These are phyloP conservation scores for Microdochium nivale DNA, from an alignment of 2,329 filamentous ascomycete genomes.

Conservation along the genomic window DNA sequence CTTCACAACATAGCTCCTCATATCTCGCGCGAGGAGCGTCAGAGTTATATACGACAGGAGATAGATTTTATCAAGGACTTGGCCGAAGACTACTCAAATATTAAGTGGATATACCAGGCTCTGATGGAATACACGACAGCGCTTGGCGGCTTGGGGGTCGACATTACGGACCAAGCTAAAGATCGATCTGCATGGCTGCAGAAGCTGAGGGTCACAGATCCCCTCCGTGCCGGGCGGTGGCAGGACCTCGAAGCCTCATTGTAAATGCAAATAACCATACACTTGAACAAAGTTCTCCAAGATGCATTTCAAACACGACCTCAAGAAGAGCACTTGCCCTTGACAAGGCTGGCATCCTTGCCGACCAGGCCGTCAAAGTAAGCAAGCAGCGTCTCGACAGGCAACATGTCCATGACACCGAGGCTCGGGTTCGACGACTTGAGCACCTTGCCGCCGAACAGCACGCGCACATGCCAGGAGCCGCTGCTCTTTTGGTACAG, in stretches of 20 bases:
- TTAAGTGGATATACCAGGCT: conserved; percentile 86
- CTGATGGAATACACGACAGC: conserved; percentile 65
- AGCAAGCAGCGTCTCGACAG: conserved; percentile 50
- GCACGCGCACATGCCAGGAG: conserved; percentile 51
- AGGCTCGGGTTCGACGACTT: conserved; percentile 59
- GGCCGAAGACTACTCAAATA: conserved; percentile 29
- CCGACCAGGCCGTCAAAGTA: conserved; percentile 70
- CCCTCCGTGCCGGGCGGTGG: conserved; percentile 21
- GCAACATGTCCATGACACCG: conserved; percentile 64
- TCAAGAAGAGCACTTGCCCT: conserved; percentile 20
- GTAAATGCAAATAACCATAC: conserved; percentile 1
- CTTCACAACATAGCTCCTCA: neutral
- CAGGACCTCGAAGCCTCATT: conserved; percentile 7
- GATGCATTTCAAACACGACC: neutral
- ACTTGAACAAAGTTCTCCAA: conserved; percentile 2
- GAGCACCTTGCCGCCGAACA: conserved; percentile 63
- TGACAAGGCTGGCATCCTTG: conserved; percentile 31
- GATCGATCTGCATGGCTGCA: conserved; percentile 16
- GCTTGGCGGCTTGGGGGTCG: conserved; percentile 43
- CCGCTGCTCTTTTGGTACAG: conserved; percentile 31
- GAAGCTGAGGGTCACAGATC: conserved; percentile 20
- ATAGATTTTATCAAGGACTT: neutral
- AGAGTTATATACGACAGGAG: neutral
- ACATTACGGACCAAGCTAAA: conserved; percentile 5
- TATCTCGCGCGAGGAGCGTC: neutral